Evolutionary conservation across 257 asterid genomes (phyloP).

Genomic region (Nicotiana attenuata): DNA sequence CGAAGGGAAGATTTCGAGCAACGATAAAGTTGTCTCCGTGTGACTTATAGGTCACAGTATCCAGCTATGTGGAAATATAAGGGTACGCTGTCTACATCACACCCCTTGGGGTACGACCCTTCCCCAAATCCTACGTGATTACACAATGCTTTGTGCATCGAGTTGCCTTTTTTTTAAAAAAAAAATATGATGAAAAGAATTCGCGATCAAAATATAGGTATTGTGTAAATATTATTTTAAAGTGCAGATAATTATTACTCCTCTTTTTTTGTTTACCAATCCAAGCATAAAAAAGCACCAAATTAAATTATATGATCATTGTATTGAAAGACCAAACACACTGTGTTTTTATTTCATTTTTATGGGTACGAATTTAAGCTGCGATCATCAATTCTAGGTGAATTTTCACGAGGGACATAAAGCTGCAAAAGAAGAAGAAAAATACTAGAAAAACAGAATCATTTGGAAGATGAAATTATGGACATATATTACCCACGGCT

Average conservation of each 20-base stretch:
- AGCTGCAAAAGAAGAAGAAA: neutral
- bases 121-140: no score
- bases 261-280: neutral
- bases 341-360: neutral
- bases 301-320: no score
- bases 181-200: no score
- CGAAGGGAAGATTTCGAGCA: no score
- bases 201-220: no score
- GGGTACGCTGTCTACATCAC: no score
- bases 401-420: slow-evolving; percentile 1
- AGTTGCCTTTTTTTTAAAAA: accelerated
- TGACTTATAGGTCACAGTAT: no score
- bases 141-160: no score
- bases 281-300: neutral
- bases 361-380: neutral
- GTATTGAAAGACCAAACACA: neutral
- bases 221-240: no score
- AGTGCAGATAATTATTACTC: neutral
- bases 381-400: neutral
- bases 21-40: no score
- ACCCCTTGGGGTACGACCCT: no score
- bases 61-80: no score
- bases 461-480: slow-evolving; percentile 1
- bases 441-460: neutral
- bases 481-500: neutral